phyloP scores from a whole-genome alignment of 352 stramenopile genomes.

The Phytophthora rubi region DNA sequence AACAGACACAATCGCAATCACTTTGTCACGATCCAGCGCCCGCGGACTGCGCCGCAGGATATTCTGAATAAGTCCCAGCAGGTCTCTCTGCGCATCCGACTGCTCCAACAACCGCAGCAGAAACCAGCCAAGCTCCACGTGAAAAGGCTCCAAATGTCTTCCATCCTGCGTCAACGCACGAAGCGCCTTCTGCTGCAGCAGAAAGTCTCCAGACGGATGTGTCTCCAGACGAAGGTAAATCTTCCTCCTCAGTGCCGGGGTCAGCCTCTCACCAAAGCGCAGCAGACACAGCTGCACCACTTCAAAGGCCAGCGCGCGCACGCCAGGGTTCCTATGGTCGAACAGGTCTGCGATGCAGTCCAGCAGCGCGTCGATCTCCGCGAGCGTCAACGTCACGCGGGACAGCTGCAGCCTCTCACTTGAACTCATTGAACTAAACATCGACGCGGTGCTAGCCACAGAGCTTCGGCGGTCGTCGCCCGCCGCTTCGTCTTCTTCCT shows the following conservation, averaged over 20 bases:
- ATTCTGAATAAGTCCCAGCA: conserved; percentile 77
- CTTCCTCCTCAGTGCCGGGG: conserved; percentile 45
- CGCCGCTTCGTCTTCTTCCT: conserved; percentile 27
- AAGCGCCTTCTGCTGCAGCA: conserved; percentile 68
- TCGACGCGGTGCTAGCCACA: conserved; percentile 15
- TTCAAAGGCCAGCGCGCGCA: conserved; percentile 78
- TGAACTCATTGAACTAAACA: conserved; percentile 20
- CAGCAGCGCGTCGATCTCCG: conserved; percentile 67
- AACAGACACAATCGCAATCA: conserved; percentile 74
- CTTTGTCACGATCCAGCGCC: conserved; percentile 64
- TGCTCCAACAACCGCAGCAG: conserved; percentile 78
- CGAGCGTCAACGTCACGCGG: conserved; percentile 30
- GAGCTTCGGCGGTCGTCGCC: conserved; percentile 17
- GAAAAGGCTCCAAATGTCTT: conserved; percentile 69
- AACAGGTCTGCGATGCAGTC: conserved; percentile 79
- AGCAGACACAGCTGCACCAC: conserved; percentile 71
- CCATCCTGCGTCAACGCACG: conserved; percentile 73
- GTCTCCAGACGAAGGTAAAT: conserved; percentile 68
- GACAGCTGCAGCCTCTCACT: conserved; percentile 18
- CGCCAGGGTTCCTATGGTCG: conserved; percentile 68
- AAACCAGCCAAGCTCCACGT: conserved; percentile 75
- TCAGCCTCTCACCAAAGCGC: conserved; percentile 64
- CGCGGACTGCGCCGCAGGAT: conserved; percentile 68
- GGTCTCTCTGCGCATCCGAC: conserved; percentile 81
- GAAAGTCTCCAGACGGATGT: conserved; percentile 57